Evolutionary conservation across 2,329 filamentous ascomycete species (phyloP).

Genomic region (Apiospora pterosperma): DNA sequence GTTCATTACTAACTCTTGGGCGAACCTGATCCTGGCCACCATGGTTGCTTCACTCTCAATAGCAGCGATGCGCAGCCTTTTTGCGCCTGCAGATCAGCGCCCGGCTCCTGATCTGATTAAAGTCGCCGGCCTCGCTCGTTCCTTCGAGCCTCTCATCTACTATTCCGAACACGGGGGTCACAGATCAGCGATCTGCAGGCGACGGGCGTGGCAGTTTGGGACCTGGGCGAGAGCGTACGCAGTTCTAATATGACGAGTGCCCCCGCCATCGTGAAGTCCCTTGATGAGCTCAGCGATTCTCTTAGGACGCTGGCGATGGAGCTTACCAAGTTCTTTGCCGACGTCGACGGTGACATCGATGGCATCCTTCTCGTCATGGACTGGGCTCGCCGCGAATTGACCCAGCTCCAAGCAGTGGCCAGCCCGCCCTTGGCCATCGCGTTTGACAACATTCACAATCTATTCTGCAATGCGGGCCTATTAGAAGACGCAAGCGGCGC

Average conservation of each 20-base stretch:
- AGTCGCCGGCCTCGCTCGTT: conserved; percentile 82
- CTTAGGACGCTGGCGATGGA: conserved; percentile 82
- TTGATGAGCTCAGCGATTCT: conserved; percentile 82
- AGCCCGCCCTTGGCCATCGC: conserved; percentile 64
- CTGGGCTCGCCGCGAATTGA: conserved; percentile 85
- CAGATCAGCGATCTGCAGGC: conserved; percentile 88
- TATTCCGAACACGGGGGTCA: conserved; percentile 83
- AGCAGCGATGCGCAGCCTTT: conserved; percentile 60
- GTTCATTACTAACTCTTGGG: conserved; percentile 65
- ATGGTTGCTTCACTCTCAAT: conserved; percentile 62
- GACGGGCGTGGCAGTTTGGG: conserved; percentile 91
- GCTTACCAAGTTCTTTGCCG: conserved; percentile 87
- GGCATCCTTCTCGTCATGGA: conserved; percentile 93
- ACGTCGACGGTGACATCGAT: conserved; percentile 90
- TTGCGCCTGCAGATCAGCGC: conserved; percentile 62
- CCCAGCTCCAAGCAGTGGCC: conserved; percentile 60
- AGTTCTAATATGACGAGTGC: conserved; percentile 89
- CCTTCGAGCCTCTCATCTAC: conserved; percentile 91
- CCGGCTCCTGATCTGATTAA: conserved; percentile 85
- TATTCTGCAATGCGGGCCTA: conserved; percentile 63
- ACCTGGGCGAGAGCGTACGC: conserved; percentile 85
- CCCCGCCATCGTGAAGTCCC: conserved; percentile 76
- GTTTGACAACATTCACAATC: conserved; percentile 79
- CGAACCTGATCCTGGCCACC: conserved; percentile 61
- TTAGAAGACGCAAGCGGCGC: conserved; percentile 51